Conservation (phyloP, 2,329 filamentous ascomycete genomes). For the Xylariomycetidae sp. region DNA sequence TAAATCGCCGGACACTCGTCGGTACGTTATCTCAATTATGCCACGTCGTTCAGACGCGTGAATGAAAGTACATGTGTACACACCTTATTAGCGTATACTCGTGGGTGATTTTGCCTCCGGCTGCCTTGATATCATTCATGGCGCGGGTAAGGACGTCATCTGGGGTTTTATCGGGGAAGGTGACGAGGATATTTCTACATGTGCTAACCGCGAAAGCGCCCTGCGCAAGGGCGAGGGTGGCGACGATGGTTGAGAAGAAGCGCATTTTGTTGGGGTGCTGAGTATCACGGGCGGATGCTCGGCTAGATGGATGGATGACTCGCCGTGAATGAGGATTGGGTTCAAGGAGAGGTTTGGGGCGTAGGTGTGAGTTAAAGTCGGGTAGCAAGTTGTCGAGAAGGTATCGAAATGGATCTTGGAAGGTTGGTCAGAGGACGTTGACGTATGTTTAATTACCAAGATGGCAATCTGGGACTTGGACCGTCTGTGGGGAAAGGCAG, state of each 20-base stretch:
- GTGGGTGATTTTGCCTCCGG: constrained; percentile 75
- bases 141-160: constrained; percentile 64
- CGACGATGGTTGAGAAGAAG: constrained; percentile 47
- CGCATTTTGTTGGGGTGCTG: constrained; percentile 52
- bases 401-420: neutral
- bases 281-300: neutral
- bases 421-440: neutral
- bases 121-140: constrained; percentile 63
- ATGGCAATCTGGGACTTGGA: neutral
- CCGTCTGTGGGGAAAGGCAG: neutral
- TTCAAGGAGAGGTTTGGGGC: neutral
- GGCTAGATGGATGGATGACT: neutral
- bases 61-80: constrained; percentile 23
- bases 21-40: neutral
- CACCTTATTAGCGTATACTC: constrained; percentile 67
- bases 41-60: constrained; percentile 3
- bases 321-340: neutral
- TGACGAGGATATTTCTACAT: constrained; percentile 73
- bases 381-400: neutral
- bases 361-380: neutral
- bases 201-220: constrained; percentile 58
- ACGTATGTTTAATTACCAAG: neutral
- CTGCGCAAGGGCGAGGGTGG: constrained; percentile 54
- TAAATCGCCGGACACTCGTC: neutral
- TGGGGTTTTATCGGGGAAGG: constrained; percentile 67